These are phyloP conservation scores for Crucibulum laeve DNA, from an alignment of 768 basidiomycete genomes.

Conservation along the genomic window DNA sequence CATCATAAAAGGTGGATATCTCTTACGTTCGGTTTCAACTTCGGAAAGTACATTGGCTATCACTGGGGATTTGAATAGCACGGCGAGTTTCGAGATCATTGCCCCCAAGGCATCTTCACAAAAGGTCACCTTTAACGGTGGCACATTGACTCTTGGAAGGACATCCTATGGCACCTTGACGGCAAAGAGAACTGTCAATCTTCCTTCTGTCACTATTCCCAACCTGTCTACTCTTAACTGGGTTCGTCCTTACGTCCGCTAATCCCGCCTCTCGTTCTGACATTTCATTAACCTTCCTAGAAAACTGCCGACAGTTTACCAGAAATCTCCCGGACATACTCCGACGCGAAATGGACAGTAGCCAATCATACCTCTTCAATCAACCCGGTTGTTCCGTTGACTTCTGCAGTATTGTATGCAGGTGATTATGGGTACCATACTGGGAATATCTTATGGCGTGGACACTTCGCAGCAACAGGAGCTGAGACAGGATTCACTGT, in stretches of 20 bases:
- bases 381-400: slow-evolving; percentile 32
- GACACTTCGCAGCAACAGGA: slow-evolving; percentile 43
- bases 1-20: slow-evolving; percentile 44
- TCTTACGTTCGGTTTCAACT: slow-evolving; percentile 34
- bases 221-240: slow-evolving; percentile 28
- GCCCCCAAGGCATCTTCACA: slow-evolving; percentile 35
- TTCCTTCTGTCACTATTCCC: slow-evolving; percentile 31
- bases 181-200: slow-evolving; percentile 19
- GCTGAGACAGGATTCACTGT: slow-evolving; percentile 37
- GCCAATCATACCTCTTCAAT: slow-evolving; percentile 36
- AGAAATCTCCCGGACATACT: slow-evolving; percentile 34
- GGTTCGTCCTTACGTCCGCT: slow-evolving; percentile 18
- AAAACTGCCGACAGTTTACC: slow-evolving; percentile 39
- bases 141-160: slow-evolving; percentile 21
- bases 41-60: slow-evolving; percentile 33
- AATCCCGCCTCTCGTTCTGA: too few relatives aligned
- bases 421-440: slow-evolving; percentile 50
- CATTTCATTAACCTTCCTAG: too few relatives aligned
- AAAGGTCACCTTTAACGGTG: slow-evolving; percentile 39
- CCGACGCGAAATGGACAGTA: slow-evolving; percentile 37
- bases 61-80: slow-evolving; percentile 39
- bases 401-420: slow-evolving; percentile 39
- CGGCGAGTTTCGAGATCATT: slow-evolving; percentile 41
- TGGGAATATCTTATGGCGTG: slow-evolving; percentile 49
- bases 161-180: slow-evolving; percentile 40